A percentile compares a stretch with the other conserved stretches of the same genome.
These are phyloP conservation scores for Phytophthora lateralis DNA, from an alignment of 352 stramenopile genomes.

Conservation along the genomic window DNA sequence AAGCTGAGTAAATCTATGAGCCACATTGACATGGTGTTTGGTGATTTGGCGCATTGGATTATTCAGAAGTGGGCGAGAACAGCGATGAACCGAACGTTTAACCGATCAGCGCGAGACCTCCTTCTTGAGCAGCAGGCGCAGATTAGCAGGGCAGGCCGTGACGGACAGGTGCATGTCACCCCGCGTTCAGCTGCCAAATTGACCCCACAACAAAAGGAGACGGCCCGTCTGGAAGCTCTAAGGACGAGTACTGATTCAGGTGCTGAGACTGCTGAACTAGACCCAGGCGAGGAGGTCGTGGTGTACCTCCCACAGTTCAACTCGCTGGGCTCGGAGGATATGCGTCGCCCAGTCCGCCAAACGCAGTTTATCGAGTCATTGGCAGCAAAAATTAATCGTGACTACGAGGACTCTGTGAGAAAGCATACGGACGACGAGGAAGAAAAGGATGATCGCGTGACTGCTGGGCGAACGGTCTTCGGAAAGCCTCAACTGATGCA, in stretches of 20 bases:
- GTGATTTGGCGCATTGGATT: slow-evolving; percentile 65
- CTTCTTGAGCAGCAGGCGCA: slow-evolving; percentile 49
- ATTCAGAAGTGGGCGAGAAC: slow-evolving; percentile 63
- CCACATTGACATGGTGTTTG: slow-evolving; percentile 49
- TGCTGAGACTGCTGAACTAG: slow-evolving; percentile 20
- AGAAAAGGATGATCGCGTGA: slow-evolving; percentile 29
- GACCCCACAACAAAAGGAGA: slow-evolving; percentile 34
- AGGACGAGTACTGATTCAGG: slow-evolving; percentile 14
- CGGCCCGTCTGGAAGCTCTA: slow-evolving; percentile 35
- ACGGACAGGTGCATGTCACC: slow-evolving; percentile 38
- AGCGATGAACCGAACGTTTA: slow-evolving; percentile 49
- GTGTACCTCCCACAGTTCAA: slow-evolving; percentile 67
- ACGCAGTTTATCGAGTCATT: slow-evolving; percentile 64
- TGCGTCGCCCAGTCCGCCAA: slow-evolving; percentile 53
- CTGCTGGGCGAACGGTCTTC: slow-evolving; percentile 50
- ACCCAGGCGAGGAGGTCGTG: slow-evolving; percentile 40
- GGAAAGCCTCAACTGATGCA: slow-evolving; percentile 53
- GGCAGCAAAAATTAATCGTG: slow-evolving; percentile 51
- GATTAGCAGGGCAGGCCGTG: slow-evolving; percentile 36
- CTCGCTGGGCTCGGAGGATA: slow-evolving; percentile 65
- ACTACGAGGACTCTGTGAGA: slow-evolving; percentile 58
- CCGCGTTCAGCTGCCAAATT: slow-evolving; percentile 14
- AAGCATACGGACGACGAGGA: slow-evolving; percentile 31
- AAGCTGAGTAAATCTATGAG: slow-evolving; percentile 39
- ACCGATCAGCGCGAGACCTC: slow-evolving; percentile 44